Percentiles rank a stretch among this genome's conserved stretches.
Evolutionary conservation across 106 monocot species (phyloP).

Genomic region (Dendrobium nobile): DNA sequence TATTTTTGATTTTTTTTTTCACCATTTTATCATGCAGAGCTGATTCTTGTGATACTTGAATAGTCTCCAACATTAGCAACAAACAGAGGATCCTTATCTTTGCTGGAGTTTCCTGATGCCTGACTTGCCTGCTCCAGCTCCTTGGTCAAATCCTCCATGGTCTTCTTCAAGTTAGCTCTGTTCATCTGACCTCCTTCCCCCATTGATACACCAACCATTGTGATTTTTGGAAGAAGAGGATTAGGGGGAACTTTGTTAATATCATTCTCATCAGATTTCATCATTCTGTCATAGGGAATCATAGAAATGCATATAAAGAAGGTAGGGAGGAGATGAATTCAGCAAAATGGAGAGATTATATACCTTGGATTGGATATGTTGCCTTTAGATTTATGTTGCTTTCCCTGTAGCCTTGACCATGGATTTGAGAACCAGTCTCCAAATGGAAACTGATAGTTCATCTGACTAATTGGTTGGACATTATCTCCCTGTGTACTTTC

Average conservation of each 20-base stretch:
- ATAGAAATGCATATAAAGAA: no score
- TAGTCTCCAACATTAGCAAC: slow-evolving; percentile 92
- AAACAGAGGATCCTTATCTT: slow-evolving; percentile 80
- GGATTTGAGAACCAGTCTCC: slow-evolving; percentile 58
- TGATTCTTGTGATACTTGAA: slow-evolving; percentile 62
- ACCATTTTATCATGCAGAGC: slow-evolving; percentile 11
- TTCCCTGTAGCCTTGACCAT: slow-evolving; percentile 30
- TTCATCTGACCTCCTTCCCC: slow-evolving; percentile 57
- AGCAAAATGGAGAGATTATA: background rate
- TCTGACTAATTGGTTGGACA: slow-evolving; percentile 8
- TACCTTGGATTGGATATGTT: slow-evolving; percentile 26
- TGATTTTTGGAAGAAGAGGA: slow-evolving; percentile 89
- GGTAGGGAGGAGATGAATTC: background rate
- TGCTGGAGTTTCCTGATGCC: slow-evolving; percentile 11
- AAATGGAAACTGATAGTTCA: slow-evolving; percentile 46
- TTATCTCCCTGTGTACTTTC: slow-evolving; percentile 13
- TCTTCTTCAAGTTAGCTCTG: slow-evolving; percentile 77
- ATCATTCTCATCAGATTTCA: slow-evolving; percentile 1
- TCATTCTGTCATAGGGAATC: background rate
- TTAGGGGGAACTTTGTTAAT: slow-evolving; percentile 22
- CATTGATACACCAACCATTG: slow-evolving; percentile 84
- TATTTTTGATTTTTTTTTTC: no score
- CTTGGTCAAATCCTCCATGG: slow-evolving; percentile 71
- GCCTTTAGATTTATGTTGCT: slow-evolving; percentile 12
- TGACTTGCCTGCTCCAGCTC: slow-evolving; percentile 61